phyloP scores from a whole-genome alignment of 2,329 filamentous ascomycete genomes.

The Sporothrix globosa region DNA sequence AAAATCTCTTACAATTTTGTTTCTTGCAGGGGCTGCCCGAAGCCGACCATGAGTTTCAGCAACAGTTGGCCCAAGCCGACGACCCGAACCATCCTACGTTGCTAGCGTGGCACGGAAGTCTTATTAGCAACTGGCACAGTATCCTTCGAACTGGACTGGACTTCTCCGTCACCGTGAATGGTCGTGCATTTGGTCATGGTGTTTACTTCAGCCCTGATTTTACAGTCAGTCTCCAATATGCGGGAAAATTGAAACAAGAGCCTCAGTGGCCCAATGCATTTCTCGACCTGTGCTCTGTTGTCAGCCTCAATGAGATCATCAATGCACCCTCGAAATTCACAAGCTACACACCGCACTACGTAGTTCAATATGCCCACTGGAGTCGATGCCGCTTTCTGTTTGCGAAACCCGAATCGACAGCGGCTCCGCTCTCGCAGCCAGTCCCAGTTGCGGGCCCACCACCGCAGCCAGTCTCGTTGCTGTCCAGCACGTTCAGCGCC shows the following conservation, averaged over 20 bases:
- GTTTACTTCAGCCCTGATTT: constrained; percentile 75
- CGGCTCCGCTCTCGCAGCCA: neutral
- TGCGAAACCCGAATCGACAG: neutral
- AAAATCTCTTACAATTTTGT: constrained; percentile 76
- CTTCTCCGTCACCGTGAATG: constrained; percentile 64
- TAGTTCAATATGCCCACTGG: constrained; percentile 78
- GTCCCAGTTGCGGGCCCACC: neutral
- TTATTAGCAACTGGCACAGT: constrained; percentile 80
- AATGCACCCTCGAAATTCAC: constrained; percentile 69
- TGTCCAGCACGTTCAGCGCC: neutral
- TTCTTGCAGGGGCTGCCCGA: constrained; percentile 88
- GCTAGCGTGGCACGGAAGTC: constrained; percentile 86
- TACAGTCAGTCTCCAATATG: constrained; percentile 60
- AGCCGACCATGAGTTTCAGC: constrained; percentile 75
- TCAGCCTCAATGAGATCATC: constrained; percentile 84
- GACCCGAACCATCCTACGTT: constrained; percentile 64
- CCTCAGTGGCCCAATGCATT: constrained; percentile 67
- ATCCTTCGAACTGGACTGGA: constrained; percentile 83
- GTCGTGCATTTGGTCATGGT: constrained; percentile 74
- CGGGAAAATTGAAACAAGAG: neutral
- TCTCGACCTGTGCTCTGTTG: constrained; percentile 60
- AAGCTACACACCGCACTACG: constrained; percentile 62
- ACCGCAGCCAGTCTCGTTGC: neutral
- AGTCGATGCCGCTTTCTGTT: constrained; percentile 88
- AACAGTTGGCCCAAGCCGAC: constrained; percentile 56